Evolutionary conservation across 2,329 filamentous ascomycete species (phyloP).

Genomic region (Ophidiomyces ophidiicola): DNA sequence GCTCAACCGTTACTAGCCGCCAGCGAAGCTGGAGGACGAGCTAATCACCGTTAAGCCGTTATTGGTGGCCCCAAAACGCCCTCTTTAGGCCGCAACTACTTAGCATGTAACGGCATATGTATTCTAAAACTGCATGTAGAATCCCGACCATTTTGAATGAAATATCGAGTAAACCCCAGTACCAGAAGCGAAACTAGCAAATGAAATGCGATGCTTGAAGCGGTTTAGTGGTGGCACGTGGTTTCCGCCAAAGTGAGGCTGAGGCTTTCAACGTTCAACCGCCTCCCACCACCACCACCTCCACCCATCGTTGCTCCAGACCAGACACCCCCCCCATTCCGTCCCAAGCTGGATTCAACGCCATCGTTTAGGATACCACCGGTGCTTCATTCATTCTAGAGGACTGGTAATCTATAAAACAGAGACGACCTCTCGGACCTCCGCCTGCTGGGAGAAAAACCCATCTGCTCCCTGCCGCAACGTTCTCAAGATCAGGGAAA

Average conservation of each 20-base stretch:
- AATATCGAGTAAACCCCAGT: no score
- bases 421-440: slow-evolving; percentile 2
- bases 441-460: no score
- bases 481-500: slow-evolving; percentile 1
- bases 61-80: no score
- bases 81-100: no score
- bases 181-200: no score
- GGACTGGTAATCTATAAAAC: slow-evolving; percentile 3
- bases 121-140: no score
- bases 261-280: slow-evolving; percentile 5
- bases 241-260: slow-evolving; percentile 8
- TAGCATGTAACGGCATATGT: no score
- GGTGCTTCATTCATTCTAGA: not conserved
- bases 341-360: slow-evolving; percentile 1
- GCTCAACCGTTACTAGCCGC: no score
- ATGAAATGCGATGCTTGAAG: slow-evolving; percentile 6
- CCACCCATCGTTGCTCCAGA: not conserved
- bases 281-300: not conserved
- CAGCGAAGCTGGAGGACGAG: no score
- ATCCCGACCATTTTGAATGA: no score
- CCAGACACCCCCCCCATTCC: not conserved
- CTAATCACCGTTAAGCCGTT: no score
- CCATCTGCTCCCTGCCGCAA: not conserved
- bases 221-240: slow-evolving; percentile 12
- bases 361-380: slow-evolving; percentile 2